Evolutionary conservation across 1,284 basidiomycete genomes (phyloP).

Genomic region (Ceratobasidium sp.): DNA sequence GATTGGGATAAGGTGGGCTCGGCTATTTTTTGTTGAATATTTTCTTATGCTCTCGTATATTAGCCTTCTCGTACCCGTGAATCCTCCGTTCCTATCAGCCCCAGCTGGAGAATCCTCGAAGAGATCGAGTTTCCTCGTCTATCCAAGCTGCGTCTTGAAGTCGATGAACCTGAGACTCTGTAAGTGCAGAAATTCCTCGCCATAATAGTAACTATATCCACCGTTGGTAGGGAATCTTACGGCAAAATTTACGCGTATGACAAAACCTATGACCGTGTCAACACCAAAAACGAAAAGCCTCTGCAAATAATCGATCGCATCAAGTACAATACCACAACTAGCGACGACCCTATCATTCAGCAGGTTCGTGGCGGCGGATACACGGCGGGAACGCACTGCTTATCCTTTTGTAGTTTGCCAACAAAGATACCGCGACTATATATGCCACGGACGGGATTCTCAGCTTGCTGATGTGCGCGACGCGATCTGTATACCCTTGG

Average conservation of each 20-base stretch:
- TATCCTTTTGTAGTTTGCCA: slow-evolving; percentile 70
- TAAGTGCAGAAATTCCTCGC: slow-evolving; percentile 60
- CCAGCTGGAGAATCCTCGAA: slow-evolving; percentile 94
- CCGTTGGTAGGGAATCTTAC: slow-evolving; percentile 76
- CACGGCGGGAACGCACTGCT: not conserved
- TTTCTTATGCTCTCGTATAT: slow-evolving; percentile 42
- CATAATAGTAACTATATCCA: slow-evolving; percentile 24
- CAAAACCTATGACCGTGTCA: slow-evolving; percentile 95
- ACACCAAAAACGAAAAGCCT: slow-evolving; percentile 91
- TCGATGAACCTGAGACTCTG: slow-evolving; percentile 91
- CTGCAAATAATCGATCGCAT: slow-evolving; percentile 95
- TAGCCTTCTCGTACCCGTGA: slow-evolving; percentile 92
- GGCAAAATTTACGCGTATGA: slow-evolving; percentile 95
- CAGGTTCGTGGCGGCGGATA: slow-evolving; percentile 65
- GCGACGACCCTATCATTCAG: slow-evolving; percentile 96
- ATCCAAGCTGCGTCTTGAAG: slow-evolving; percentile 90
- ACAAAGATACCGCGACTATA: slow-evolving; percentile 84
- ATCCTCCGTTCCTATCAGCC: slow-evolving; percentile 92
- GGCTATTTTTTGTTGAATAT: slow-evolving; percentile 3
- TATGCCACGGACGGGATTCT: slow-evolving; percentile 98
- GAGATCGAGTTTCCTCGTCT: slow-evolving; percentile 98
- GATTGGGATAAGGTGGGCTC: slow-evolving; percentile 90
- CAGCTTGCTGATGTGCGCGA: slow-evolving; percentile 95
- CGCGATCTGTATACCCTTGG: slow-evolving; percentile 98
- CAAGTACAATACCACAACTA: slow-evolving; percentile 97